A percentile compares a stretch with the other conserved stretches of the same genome.
Conservation (phyloP, 176 grass and related monocot species). For the Alopecurus myosuroides region DNA sequence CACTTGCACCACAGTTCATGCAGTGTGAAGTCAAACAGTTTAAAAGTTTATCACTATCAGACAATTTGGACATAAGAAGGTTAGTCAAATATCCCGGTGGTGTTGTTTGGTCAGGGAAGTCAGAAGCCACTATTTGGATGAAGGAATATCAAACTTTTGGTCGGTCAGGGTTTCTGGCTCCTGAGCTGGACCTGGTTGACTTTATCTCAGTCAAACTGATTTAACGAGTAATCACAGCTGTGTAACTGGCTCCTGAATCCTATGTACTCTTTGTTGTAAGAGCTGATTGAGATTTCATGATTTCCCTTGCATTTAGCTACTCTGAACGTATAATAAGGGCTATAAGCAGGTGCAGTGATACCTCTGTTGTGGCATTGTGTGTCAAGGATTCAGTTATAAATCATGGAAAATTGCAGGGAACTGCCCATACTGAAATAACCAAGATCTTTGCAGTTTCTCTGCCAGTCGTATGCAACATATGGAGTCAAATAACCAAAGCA, state of each 20-base stretch:
- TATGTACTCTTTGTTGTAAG: not conserved
- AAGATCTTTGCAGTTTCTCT: too few relatives aligned
- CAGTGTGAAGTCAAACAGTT: conserved; percentile 27
- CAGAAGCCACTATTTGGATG: not conserved
- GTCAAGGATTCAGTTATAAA: too few relatives aligned
- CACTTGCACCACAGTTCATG: not conserved
- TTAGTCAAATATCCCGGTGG: not conserved
- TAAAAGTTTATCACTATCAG: not conserved
- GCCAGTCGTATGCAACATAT: too few relatives aligned
- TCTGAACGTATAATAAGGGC: too few relatives aligned
- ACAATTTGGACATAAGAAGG: not conserved
- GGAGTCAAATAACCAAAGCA: too few relatives aligned
- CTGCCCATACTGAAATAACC: too few relatives aligned
- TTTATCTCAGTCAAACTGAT: not conserved
- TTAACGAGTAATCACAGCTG: not conserved
- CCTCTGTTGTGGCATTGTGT: not conserved
- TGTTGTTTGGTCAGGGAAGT: not conserved
- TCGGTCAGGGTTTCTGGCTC: not conserved
- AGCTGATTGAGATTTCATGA: too few relatives aligned
- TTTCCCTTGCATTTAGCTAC: too few relatives aligned
- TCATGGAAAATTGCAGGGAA: too few relatives aligned
- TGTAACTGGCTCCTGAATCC: not conserved
- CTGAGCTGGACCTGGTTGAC: not conserved
- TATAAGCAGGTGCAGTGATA: not conserved
- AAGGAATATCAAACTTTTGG: not conserved